Evolutionary conservation across 495 filamentous ascomycete genomes (phyloP).

Genomic region (Elasticomyces elasticus): DNA sequence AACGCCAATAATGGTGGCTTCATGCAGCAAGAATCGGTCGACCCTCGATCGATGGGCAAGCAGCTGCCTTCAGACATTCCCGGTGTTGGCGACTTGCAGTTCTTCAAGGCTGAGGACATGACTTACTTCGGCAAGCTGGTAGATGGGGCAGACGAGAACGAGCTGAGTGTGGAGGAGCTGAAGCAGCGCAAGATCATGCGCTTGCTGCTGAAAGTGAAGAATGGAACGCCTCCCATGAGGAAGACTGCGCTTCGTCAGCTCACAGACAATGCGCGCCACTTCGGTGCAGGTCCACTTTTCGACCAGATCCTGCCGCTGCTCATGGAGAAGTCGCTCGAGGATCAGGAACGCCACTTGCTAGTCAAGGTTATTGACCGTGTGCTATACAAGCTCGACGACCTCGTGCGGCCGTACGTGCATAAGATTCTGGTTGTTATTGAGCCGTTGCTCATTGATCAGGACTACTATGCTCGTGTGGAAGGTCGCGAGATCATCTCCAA

Average conservation of each 20-base stretch:
- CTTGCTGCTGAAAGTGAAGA: conserved; percentile 95
- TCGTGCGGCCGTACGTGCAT: conserved; percentile 93
- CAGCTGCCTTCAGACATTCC: conserved; percentile 94
- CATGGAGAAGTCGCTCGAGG: conserved; percentile 97
- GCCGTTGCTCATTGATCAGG: conserved; percentile 95
- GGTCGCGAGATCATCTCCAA: conserved; percentile 98
- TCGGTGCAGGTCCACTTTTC: conserved; percentile 89
- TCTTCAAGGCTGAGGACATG: conserved; percentile 99
- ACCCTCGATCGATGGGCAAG: conserved; percentile 68
- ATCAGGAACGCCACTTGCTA: conserved; percentile 95
- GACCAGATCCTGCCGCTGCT: conserved; percentile 95
- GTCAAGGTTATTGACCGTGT: conserved; percentile 99
- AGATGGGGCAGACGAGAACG: conserved; percentile 86
- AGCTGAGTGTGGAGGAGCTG: conserved; percentile 84
- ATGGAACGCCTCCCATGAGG: conserved; percentile 96
- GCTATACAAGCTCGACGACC: conserved; percentile 94
- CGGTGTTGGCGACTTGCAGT: conserved; percentile 92
- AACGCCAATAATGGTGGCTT: conserved; percentile 62
- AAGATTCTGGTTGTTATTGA: conserved; percentile 99
- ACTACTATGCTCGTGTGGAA: conserved; percentile 97
- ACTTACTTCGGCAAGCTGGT: conserved; percentile 97
- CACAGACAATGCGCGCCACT: conserved; percentile 94
- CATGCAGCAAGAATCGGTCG: conserved; percentile 96
- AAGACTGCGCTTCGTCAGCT: conserved; percentile 98
- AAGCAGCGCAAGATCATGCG: conserved; percentile 99